These are phyloP conservation scores for Fusarium lyarnte DNA, from an alignment of 2,329 filamentous ascomycete species.

Conservation along the genomic window DNA sequence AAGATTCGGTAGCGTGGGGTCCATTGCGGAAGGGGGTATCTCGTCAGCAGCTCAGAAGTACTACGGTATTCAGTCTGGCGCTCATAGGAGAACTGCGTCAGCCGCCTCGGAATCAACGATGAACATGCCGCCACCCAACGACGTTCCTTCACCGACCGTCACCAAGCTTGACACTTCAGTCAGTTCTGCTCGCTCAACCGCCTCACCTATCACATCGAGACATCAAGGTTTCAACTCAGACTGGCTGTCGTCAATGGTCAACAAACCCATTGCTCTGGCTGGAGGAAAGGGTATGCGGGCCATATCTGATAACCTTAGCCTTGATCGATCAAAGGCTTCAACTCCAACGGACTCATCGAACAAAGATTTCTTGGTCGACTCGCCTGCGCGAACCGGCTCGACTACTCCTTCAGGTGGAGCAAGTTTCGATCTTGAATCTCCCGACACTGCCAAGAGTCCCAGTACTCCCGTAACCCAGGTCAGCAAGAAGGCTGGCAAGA, in stretches of 20 bases:
- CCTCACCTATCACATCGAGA: conserved; percentile 57
- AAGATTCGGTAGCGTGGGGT: conserved; percentile 81
- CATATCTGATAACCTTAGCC: conserved; percentile 79
- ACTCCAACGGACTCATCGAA: conserved; percentile 59
- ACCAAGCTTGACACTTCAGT: conserved; percentile 66
- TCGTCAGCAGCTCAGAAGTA: conserved; percentile 78
- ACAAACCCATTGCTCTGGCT: conserved; percentile 60
- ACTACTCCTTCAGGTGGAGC: conserved; percentile 71
- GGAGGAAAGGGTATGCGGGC: conserved; percentile 78
- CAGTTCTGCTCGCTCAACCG: conserved; percentile 50
- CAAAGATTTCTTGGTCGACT: conserved; percentile 51
- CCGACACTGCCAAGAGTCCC: conserved; percentile 68
- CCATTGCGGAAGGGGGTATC: conserved; percentile 68
- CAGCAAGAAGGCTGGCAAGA: conserved; percentile 66
- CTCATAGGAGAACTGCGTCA: conserved; percentile 70
- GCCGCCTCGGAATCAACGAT: conserved; percentile 65
- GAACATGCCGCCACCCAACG: conserved; percentile 62
- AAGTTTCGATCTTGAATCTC: conserved; percentile 83
- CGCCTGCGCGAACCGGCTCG: conserved; percentile 77
- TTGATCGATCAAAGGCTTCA: conserved; percentile 62
- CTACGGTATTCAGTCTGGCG: conserved; percentile 62
- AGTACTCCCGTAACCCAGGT: conserved; percentile 59
- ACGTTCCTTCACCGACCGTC: conserved; percentile 64
- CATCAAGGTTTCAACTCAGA: conserved; percentile 61
- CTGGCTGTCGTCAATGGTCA: conserved; percentile 63